Evolutionary conservation across 495 filamentous ascomycete species (phyloP).

Genomic region (Podospora pseudopauciseta): DNA sequence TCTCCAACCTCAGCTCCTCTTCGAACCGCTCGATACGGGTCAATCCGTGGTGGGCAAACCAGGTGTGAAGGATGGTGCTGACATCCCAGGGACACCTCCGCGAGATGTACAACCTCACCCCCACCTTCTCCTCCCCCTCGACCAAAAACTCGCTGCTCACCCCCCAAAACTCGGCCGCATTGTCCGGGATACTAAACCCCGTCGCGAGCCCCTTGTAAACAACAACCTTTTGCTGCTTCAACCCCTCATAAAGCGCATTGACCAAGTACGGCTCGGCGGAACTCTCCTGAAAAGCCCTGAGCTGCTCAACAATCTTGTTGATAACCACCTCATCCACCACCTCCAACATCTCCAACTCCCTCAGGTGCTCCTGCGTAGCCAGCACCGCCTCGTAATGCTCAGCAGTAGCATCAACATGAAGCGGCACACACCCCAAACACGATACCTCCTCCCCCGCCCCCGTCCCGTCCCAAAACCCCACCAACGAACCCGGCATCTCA

Average conservation of each 20-base stretch:
- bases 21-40: conserved; percentile 23
- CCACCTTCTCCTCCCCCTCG: not conserved
- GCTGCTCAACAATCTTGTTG: conserved; percentile 22
- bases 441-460: conserved; percentile 17
- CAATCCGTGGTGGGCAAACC: conserved; percentile 29
- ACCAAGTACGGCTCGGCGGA: conserved; percentile 15
- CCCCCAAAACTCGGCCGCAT: conserved; percentile 25
- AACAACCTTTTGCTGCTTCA: conserved; percentile 13
- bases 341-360: conserved; percentile 26
- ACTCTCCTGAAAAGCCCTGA: conserved; percentile 14
- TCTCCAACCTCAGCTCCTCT: conserved; percentile 24
- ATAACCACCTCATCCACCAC: conserved; percentile 18
- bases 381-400: conserved; percentile 20
- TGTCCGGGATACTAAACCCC: conserved; percentile 29
- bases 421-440: conserved; percentile 21
- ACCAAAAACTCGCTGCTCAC: conserved; percentile 9
- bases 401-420: conserved; percentile 14
- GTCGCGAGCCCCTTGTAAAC: conserved; percentile 27
- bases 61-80: conserved; percentile 26
- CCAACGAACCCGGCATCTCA: not conserved
- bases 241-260: conserved; percentile 19
- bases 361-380: conserved; percentile 23
- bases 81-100: conserved; percentile 23
- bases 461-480: conserved; percentile 25
- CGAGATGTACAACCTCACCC: conserved; percentile 26